Evolutionary conservation across 2,329 filamentous ascomycete species (phyloP).

Genomic region (Neonectria faginata): DNA sequence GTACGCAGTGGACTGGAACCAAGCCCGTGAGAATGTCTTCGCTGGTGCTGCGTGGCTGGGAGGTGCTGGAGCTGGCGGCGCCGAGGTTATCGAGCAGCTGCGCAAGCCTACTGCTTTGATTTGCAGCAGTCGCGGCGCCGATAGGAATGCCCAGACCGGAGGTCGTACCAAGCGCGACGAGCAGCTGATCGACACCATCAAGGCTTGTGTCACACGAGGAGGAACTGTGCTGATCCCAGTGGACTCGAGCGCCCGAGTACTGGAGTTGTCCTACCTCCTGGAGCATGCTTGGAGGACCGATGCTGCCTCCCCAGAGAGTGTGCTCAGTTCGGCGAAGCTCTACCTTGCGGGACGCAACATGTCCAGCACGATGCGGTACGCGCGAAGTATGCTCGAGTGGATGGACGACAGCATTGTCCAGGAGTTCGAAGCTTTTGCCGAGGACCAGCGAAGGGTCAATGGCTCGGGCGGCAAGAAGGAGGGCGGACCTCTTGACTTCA

Average conservation of each 20-base stretch:
- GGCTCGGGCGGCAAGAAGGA: conserved; percentile 63
- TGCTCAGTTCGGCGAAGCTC: conserved; percentile 68
- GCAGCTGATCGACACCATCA: conserved; percentile 84
- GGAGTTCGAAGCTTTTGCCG: conserved; percentile 83
- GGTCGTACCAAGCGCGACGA: conserved; percentile 87
- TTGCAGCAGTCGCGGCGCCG: conserved; percentile 86
- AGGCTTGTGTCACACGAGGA: conserved; percentile 79
- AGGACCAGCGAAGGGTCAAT: conserved; percentile 61
- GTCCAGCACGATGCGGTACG: conserved; percentile 88
- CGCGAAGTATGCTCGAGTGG: conserved; percentile 97
- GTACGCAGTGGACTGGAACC: conserved; percentile 98
- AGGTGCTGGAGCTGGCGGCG: conserved; percentile 80
- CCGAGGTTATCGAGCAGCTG: conserved; percentile 92
- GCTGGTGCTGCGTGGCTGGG: conserved; percentile 94
- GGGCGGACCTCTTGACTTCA: conserved; percentile 88
- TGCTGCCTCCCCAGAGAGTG: conserved; percentile 62
- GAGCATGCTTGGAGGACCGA: conserved; percentile 90
- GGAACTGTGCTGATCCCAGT: conserved; percentile 94
- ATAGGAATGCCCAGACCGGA: conserved; percentile 75
- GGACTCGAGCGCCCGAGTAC: conserved; percentile 92
- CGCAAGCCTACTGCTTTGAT: conserved; percentile 93
- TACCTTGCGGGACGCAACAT: conserved; percentile 90
- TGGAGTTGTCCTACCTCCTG: conserved; percentile 91
- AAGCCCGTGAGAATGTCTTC: conserved; percentile 94
- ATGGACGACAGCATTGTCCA: conserved; percentile 97